Base-by-base conservation (phyloP, 2,329 filamentous ascomycete species). In the Fusarium abutilonis region DNA sequence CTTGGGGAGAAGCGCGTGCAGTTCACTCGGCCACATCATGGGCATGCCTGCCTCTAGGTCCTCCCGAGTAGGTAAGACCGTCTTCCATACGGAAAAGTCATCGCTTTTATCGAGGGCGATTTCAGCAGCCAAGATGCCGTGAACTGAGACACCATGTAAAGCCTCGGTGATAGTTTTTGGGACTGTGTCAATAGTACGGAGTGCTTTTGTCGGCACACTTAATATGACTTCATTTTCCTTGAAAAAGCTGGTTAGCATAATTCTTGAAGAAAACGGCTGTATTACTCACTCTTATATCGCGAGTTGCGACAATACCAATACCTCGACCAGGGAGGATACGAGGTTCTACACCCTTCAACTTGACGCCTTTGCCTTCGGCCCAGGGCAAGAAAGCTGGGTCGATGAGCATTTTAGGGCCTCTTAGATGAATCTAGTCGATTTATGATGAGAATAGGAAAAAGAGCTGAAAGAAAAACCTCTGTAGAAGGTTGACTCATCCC, bases 241-340 rank as follows among this genome's bases (percentile, higher is more conserved):
- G n/a, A 51, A 7, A 2, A 26, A 14, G 11, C 0, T 6, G 14
- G 34, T 63, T 36, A 69, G 63, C 47, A 13, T 9, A 7, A 3
- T 29, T 35, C 11, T 10, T 9, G 6, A 1, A 1, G 13, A 10
- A 10, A 10, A 26, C 6, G 23, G 23, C 23, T 3, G 1, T 5
- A 13, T 42, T 11, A 52, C 63, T 70, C 77, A 91, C 90, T 77
- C 89, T 78, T 59, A 95, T 82, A 13, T 83, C 77, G 26, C 83
- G 82, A 11, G 85, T 88, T 6, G 92, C 89, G 46, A 93, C 82
- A 53, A 97, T 87, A 42, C 93, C 93, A 49, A 95, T 83, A 26
- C 93, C 93, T 51, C 90, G 83, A 2, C 88, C 89, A 6, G 88
- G 84, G 14, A 96, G 87, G 35, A 79, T 80, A 36, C 86, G 82